A percentile compares a stretch with the other conserved stretches of the same genome.
phyloP scores from a whole-genome alignment of 2,329 filamentous ascomycete species.

The Aspergillus uvarum region DNA sequence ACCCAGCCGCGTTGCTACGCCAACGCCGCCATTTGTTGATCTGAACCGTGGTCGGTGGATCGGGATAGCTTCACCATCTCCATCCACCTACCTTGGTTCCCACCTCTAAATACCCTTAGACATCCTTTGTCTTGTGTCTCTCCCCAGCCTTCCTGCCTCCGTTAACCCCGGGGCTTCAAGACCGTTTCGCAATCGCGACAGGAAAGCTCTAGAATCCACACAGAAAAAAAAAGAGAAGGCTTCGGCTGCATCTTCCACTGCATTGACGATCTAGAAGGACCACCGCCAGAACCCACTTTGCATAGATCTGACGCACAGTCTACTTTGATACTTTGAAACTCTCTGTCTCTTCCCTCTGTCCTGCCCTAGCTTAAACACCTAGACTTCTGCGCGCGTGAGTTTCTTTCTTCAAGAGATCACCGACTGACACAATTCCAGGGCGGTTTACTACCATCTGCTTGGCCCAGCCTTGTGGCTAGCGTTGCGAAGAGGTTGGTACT shows the following conservation, averaged over 20 bases:
- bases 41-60: conserved; percentile 36
- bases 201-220: conserved; percentile 7
- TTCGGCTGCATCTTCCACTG: conserved; percentile 9
- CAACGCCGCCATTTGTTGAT: conserved; percentile 42
- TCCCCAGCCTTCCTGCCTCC: conserved; percentile 15
- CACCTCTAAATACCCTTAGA: conserved; percentile 30
- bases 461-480: conserved; percentile 68
- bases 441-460: conserved; percentile 29
- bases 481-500: conserved; percentile 69
- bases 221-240: neutral
- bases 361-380: conserved; percentile 10
- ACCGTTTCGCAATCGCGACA: conserved; percentile 8
- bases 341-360: conserved; percentile 9
- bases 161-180: conserved; percentile 12
- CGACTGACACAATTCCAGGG: conserved; percentile 62
- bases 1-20: conserved; percentile 35
- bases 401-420: conserved; percentile 45
- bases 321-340: conserved; percentile 11
- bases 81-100: conserved; percentile 30
- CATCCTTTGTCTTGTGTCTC: conserved; percentile 23
- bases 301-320: conserved; percentile 18
- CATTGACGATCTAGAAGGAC: conserved; percentile 8
- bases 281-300: conserved; percentile 10
- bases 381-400: conserved; percentile 14
- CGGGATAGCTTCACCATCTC: conserved; percentile 30